Evolutionary conservation across 306 rosid species (phyloP).

Genomic region (Vicia sativa): DNA sequence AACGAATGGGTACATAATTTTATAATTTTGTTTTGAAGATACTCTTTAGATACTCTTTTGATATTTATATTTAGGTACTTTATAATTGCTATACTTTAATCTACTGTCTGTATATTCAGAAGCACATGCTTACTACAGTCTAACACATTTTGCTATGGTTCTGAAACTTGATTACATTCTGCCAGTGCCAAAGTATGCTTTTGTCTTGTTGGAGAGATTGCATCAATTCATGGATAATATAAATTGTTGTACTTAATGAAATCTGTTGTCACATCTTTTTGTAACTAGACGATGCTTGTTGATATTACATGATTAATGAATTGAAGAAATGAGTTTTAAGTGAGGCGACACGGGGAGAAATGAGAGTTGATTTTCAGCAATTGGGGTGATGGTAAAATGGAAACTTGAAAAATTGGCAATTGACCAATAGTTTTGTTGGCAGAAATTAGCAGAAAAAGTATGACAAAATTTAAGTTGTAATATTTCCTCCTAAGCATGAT

Average conservation of each 20-base stretch:
- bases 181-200: neutral
- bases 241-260: neutral
- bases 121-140: conserved; percentile 3
- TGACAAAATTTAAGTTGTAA: neutral
- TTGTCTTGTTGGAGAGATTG: conserved; percentile 4
- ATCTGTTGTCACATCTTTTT: neutral
- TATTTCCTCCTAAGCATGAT: neutral
- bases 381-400: conserved; percentile 1
- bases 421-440: neutral
- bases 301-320: conserved; percentile 7
- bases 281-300: conserved; percentile 23
- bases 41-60: neutral
- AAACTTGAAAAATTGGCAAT: neutral
- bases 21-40: no score
- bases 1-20: neutral
- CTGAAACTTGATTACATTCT: conserved; percentile 20
- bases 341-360: conserved; percentile 14
- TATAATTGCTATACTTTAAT: no score
- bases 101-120: conserved; percentile 10
- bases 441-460: neutral
- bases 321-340: conserved; percentile 10
- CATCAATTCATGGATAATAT: neutral
- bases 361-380: neutral
- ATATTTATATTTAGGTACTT: neutral
- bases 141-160: conserved; percentile 14